Conservation (phyloP, 768 basidiomycete genomes). For the Suillus luteus region DNA sequence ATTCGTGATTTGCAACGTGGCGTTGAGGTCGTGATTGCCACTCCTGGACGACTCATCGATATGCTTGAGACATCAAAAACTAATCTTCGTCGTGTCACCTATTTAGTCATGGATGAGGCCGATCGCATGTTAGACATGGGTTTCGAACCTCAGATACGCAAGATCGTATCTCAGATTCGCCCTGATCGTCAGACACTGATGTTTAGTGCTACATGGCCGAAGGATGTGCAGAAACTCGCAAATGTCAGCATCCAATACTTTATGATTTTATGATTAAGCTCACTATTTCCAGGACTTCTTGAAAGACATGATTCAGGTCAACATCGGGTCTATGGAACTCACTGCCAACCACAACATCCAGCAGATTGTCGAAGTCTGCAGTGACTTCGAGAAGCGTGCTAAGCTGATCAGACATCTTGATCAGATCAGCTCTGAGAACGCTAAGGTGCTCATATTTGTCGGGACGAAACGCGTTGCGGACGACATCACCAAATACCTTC, state of each 20-base stretch:
- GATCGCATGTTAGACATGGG: conserved; percentile 99
- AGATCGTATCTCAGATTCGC: conserved; percentile 95
- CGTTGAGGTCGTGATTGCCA: conserved; percentile 98
- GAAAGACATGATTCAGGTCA: conserved; percentile 96
- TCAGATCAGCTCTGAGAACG: conserved; percentile 93
- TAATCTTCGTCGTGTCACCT: conserved; percentile 93
- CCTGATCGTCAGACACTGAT: conserved; percentile 98
- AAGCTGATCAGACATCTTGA: conserved; percentile 98
- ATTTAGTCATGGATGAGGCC: conserved; percentile 98
- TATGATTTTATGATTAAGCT: background rate
- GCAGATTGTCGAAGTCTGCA: conserved; percentile 95
- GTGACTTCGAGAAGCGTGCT: conserved; percentile 95
- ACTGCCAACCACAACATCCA: conserved; percentile 98
- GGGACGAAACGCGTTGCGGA: conserved; percentile 98
- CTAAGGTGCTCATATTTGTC: conserved; percentile 98
- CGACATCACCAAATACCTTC: conserved; percentile 96
- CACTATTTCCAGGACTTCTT: conserved; percentile 75
- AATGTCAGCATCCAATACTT: conserved; percentile 48
- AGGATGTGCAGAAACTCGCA: conserved; percentile 97
- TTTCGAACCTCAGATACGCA: conserved; percentile 99
- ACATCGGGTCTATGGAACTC: conserved; percentile 98
- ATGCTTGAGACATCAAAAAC: conserved; percentile 98
- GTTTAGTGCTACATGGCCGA: conserved; percentile 99
- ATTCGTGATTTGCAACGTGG: conserved; percentile 97
- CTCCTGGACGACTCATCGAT: conserved; percentile 98